Percentiles rank a stretch among this genome's conserved stretches.
These are phyloP conservation scores for Kentomonas sorsogonicus DNA, from an alignment of 208 protist species.

Conservation along the genomic window DNA sequence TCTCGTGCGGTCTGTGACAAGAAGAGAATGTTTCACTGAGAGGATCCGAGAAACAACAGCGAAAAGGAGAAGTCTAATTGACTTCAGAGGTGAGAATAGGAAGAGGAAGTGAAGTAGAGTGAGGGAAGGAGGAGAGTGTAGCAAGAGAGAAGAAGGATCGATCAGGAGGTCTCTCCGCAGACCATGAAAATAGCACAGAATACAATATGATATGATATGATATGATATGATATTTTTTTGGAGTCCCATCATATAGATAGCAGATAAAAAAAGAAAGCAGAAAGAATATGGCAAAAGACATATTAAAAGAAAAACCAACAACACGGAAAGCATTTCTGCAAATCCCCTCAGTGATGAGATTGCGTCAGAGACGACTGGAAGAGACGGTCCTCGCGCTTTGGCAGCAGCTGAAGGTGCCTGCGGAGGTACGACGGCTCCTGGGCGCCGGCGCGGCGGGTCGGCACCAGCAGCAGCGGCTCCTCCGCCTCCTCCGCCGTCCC, in stretches of 20 bases:
- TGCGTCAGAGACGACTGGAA: slow-evolving; percentile 51
- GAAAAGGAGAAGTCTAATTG: too few species aligned
- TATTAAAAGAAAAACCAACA: slow-evolving; percentile 18
- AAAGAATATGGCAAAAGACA: not conserved
- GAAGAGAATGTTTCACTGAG: too few species aligned
- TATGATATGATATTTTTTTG: slow-evolving; percentile 2
- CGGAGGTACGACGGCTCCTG: slow-evolving; percentile 4
- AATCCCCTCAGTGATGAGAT: too few species aligned
- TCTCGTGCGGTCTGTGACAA: too few species aligned
- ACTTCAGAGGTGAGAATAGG: too few species aligned
- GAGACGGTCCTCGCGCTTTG: slow-evolving; percentile 61
- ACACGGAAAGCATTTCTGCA: not conserved
- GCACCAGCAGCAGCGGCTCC: slow-evolving; percentile 19
- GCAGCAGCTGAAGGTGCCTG: slow-evolving; percentile 49
- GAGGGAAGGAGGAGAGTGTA: too few species aligned
- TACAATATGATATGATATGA: not conserved
- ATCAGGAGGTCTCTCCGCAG: not conserved
- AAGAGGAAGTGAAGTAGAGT: too few species aligned
- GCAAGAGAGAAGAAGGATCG: not conserved
- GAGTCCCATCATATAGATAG: not conserved
- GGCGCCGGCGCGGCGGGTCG: not conserved
- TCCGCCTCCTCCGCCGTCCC: slow-evolving; percentile 12
- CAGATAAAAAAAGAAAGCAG: slow-evolving; percentile 9
- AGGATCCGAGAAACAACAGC: too few species aligned
- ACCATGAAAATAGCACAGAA: not conserved